phyloP scores from a whole-genome alignment of 805 yeast species.

The Aciculoconidium aculeatum region DNA sequence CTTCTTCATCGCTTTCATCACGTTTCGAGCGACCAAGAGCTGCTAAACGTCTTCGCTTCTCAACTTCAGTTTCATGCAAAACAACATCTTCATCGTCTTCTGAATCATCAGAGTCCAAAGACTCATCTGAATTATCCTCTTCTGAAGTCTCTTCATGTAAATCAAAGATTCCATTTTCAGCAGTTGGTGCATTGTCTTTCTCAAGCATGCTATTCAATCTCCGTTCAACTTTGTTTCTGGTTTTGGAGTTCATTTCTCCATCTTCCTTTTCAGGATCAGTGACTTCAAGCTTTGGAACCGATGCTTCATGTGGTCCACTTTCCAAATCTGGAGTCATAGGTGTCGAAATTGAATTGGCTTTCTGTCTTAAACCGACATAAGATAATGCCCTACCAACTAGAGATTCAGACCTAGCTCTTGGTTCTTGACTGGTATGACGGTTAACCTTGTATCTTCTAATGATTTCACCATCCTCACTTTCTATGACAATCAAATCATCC shows the following conservation, averaged over 20 bases:
- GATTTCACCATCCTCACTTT: slow-evolving; percentile 88
- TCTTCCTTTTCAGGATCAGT: slow-evolving; percentile 1
- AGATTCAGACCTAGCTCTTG: slow-evolving; percentile 28
- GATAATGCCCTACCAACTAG: slow-evolving; percentile 44
- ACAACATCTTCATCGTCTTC: slow-evolving; percentile 19
- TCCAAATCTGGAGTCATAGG: slow-evolving; percentile 4
- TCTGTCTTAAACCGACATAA: slow-evolving; percentile 42
- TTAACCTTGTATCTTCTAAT: slow-evolving; percentile 74
- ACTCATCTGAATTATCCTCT: slow-evolving; percentile 15
- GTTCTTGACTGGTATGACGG: slow-evolving; percentile 33
- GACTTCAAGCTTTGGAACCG: neutral
- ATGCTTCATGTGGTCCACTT: too few relatives aligned
- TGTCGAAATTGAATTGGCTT: too few relatives aligned
- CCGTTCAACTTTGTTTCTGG: slow-evolving; percentile 12
- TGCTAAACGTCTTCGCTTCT: slow-evolving; percentile 55
- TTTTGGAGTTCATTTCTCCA: slow-evolving; percentile 7
- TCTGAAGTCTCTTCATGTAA: too few relatives aligned
- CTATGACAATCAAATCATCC: slow-evolving; percentile 74
- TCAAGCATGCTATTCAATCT: slow-evolving; percentile 14
- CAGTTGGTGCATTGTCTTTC: too few relatives aligned
- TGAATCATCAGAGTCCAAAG: slow-evolving; percentile 15
- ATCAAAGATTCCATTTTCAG: too few relatives aligned
- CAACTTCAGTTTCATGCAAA: slow-evolving; percentile 56
- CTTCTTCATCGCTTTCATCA: slow-evolving; percentile 47
- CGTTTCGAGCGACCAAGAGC: slow-evolving; percentile 46